Percentiles rank a stretch among this genome's conserved stretches.
Conservation (phyloP, 2,329 filamentous ascomycete species). For the Scedosporium apiospermum region DNA sequence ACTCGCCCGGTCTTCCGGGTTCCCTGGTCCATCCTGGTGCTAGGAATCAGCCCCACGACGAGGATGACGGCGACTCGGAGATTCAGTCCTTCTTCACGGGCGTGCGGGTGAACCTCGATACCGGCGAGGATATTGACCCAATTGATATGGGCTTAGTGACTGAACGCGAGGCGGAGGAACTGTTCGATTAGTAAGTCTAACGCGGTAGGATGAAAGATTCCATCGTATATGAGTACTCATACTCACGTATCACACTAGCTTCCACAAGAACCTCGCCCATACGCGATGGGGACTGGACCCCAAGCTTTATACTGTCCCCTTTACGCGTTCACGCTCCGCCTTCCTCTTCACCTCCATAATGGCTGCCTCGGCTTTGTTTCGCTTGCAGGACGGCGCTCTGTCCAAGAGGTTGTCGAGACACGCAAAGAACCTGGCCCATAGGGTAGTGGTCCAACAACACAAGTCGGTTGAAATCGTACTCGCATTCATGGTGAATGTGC, state of each 20-base stretch:
- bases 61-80: conserved; percentile 27
- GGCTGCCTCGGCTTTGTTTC: conserved; percentile 58
- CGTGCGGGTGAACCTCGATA: conserved; percentile 52
- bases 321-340: conserved; percentile 57
- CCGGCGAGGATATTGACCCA: conserved; percentile 56
- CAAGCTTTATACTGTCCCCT: conserved; percentile 52
- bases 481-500: conserved; percentile 66
- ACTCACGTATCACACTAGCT: conserved; percentile 31
- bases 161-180: conserved; percentile 50
- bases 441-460: conserved; percentile 50
- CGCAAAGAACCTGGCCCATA: conserved; percentile 50
- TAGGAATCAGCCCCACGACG: conserved; percentile 15
- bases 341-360: conserved; percentile 66
- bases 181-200: conserved; percentile 52
- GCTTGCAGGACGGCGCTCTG: conserved; percentile 52
- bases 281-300: conserved; percentile 68
- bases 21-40: conserved; percentile 7
- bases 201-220: neutral
- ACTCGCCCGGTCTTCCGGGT: neutral
- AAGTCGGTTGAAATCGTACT: conserved; percentile 66
- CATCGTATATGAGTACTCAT: no score
- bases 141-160: conserved; percentile 62
- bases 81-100: conserved; percentile 59
- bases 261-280: conserved; percentile 60
- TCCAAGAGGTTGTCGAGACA: conserved; percentile 58